Evolutionary conservation across 371 early-diverging fungal genomes (phyloP), one percentile per base, ranked within the genome.

Genomic region (Fennellomyces sp.): DNA sequence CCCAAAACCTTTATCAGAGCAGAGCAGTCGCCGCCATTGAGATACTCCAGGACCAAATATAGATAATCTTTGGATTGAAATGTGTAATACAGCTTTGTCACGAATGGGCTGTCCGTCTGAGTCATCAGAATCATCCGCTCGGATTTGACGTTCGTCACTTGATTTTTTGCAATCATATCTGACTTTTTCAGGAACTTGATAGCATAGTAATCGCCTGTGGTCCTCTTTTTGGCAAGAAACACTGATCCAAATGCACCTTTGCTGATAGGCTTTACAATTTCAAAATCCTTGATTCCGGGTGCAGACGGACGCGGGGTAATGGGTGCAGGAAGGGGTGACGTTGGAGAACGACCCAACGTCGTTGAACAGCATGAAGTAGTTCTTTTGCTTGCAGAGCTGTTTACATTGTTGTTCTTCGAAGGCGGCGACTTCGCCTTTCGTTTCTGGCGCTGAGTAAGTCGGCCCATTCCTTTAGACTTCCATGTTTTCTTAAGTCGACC

Each of bases 11-110:
- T 96, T 58, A 97, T 79, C 25, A 98, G 73, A 0, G 97, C 89
- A 11, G 94, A 94, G 54, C 95, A 94, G 69, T 98, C 98, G 2
- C 98, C 98, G 26, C 98, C 98, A 66, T 94, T 95, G 51, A 97
- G 72, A 68, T 97, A 98, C 66, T 97, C 97, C 89, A 98, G 89
- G 1, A 97, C 97, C 28, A 97, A 75, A 62, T 94, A 98, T 35
- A 98, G 75, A 66, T 93, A 91, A 35, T 96, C 93, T 39, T 88
- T 87, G 52, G 90, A 93, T 60, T 98, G 96, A 72, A 98, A 98
- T 2, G 94, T 88, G 69, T 89, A 97, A 68, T 91, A 94, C 8
- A 98, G 83, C 51, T 92, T 93, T 35, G 95, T 95, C 1, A 99
- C 95, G 83, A 89, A 97, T 0, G 97, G 97, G 23, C 91, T 90